phyloP scores from a whole-genome alignment of 441 rosid genomes.

The Lepidium campestre region DNA sequence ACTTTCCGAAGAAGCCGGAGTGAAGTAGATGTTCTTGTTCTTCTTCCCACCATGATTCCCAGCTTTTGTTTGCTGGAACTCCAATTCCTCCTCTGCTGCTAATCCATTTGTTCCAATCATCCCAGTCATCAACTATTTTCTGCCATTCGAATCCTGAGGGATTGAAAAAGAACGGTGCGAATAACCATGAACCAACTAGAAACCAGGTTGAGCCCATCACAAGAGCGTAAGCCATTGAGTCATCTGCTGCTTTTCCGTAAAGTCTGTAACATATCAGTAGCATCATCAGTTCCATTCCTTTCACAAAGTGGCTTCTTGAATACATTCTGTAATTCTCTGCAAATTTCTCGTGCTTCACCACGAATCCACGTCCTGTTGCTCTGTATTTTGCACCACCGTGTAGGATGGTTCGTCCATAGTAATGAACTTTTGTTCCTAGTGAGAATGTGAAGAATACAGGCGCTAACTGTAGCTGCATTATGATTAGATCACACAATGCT shows the following conservation, averaged over 20 bases:
- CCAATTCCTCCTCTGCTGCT: conserved; percentile 90
- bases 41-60: conserved; percentile 99
- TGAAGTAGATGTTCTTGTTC: conserved; percentile 82
- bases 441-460: conserved; percentile 94
- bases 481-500: conserved; percentile 70
- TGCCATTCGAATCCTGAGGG: conserved; percentile 97
- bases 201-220: conserved; percentile 85
- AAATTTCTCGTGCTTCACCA: conserved; percentile 88
- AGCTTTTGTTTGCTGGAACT: conserved; percentile 86
- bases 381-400: conserved; percentile 96
- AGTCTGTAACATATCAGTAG: conserved; percentile 67
- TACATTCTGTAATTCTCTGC: conserved; percentile 95
- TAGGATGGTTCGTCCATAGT: conserved; percentile 80
- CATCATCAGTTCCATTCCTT: conserved; percentile 71
- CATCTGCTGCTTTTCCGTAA: conserved; percentile 52
- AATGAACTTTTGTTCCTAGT: conserved; percentile 88
- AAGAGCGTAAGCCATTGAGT: conserved; percentile 33
- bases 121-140: conserved; percentile 94
- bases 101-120: conserved; percentile 93
- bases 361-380: conserved; percentile 98
- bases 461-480: conserved; percentile 94
- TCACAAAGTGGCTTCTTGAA: conserved; percentile 91
- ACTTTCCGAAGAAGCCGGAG: conserved; percentile 62
- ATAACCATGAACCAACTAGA: conserved; percentile 75
- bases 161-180: conserved; percentile 81